phyloP scores from a whole-genome alignment of 805 yeast genomes.

The Wickerhamomyces silvicola region DNA sequence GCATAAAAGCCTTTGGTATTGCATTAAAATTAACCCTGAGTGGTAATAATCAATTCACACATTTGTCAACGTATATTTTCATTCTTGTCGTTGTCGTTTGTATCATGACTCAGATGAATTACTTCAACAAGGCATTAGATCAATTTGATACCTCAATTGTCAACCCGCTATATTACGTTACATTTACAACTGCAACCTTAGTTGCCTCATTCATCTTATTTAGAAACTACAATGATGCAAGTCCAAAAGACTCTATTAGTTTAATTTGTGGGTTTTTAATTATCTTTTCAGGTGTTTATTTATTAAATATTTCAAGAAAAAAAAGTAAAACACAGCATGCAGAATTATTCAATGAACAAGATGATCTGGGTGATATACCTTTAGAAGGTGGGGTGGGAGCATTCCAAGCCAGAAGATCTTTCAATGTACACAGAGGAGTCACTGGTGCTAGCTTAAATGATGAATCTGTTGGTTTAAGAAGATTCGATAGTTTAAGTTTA shows the following conservation, averaged over 20 bases:
- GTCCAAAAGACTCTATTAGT: constrained; percentile 73
- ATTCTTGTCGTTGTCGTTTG: constrained; percentile 71
- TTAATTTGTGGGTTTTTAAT: constrained; percentile 79
- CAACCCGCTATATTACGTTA: constrained; percentile 84
- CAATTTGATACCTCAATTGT: constrained; percentile 91
- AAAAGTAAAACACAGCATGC: constrained; percentile 40
- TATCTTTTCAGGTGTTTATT: constrained; percentile 81
- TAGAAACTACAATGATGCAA: constrained; percentile 80
- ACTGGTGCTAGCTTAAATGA: constrained; percentile 27
- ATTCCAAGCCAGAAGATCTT: constrained; percentile 66
- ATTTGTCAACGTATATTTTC: constrained; percentile 77
- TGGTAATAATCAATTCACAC: constrained; percentile 86
- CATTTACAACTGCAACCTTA: constrained; percentile 84
- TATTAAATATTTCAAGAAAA: constrained; percentile 71
- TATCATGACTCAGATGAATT: constrained; percentile 87
- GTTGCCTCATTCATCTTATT: constrained; percentile 81
- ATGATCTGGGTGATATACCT: constrained; percentile 65
- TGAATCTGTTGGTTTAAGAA: constrained; percentile 47
- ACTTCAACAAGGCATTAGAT: constrained; percentile 87
- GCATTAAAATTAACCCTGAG: constrained; percentile 78
- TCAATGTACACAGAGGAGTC: constrained; percentile 50
- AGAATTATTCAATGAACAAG: constrained; percentile 34
- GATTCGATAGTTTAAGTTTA: constrained; percentile 56
- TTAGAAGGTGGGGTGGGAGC: constrained; percentile 81
- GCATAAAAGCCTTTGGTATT: constrained; percentile 90